Evolutionary conservation across 805 yeast species (phyloP).

Genomic region (Cyberlindnera mississippiensis): DNA sequence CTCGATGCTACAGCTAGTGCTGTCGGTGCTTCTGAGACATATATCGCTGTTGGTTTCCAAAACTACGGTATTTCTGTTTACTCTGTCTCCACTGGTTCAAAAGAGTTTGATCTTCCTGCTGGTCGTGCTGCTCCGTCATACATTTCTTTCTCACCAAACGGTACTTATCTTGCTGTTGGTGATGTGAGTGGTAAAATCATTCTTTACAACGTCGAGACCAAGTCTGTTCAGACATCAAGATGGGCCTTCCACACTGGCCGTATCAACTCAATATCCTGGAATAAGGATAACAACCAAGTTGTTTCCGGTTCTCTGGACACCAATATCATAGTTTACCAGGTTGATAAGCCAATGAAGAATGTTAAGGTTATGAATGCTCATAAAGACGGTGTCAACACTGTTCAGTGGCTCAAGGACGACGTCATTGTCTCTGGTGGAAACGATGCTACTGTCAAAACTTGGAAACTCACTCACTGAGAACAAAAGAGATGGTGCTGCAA

Average conservation of each 20-base stretch:
- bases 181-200: slow-evolving; percentile 83
- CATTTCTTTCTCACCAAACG: slow-evolving; percentile 68
- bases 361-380: slow-evolving; percentile 76
- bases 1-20: slow-evolving; percentile 43
- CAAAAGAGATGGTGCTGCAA: too few relatives aligned
- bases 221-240: slow-evolving; percentile 66
- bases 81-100: slow-evolving; percentile 26
- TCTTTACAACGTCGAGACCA: slow-evolving; percentile 56
- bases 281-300: slow-evolving; percentile 62
- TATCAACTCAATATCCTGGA: slow-evolving; percentile 78
- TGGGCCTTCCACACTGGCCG: slow-evolving; percentile 95
- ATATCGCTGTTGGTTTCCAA: slow-evolving; percentile 47
- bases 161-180: slow-evolving; percentile 71
- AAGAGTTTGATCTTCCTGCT: slow-evolving; percentile 34
- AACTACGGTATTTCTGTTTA: slow-evolving; percentile 39
- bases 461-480: slow-evolving; percentile 46
- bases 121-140: slow-evolving; percentile 61
- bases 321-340: slow-evolving; percentile 74
- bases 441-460: slow-evolving; percentile 75
- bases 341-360: slow-evolving; percentile 71
- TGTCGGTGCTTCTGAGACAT: slow-evolving; percentile 39
- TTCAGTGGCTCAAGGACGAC: slow-evolving; percentile 56
- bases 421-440: slow-evolving; percentile 67
- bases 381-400: slow-evolving; percentile 78
- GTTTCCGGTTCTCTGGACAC: slow-evolving; percentile 85